Evolutionary conservation across 2,329 filamentous ascomycete genomes (phyloP).

Genomic region (Ophiostoma ulmi): DNA sequence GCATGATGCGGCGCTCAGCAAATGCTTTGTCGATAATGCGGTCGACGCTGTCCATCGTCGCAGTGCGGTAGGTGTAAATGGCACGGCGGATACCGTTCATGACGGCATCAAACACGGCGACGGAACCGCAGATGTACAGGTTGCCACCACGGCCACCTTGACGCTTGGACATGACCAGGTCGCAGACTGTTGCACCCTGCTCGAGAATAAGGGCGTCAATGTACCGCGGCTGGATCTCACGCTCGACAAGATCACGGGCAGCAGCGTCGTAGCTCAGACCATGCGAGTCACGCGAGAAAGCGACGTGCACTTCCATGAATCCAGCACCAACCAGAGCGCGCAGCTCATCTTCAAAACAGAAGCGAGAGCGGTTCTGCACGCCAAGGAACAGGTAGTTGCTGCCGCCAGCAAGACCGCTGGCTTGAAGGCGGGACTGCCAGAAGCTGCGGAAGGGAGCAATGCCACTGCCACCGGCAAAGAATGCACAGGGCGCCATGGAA

Average conservation of each 20-base stretch:
- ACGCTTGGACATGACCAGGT: slow-evolving; percentile 53
- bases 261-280: slow-evolving; percentile 44
- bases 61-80: slow-evolving; percentile 48
- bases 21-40: slow-evolving; percentile 49
- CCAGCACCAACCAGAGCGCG: slow-evolving; percentile 43
- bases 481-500: slow-evolving; percentile 46
- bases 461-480: slow-evolving; percentile 51
- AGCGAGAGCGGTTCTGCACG: slow-evolving; percentile 49
- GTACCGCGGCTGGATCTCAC: slow-evolving; percentile 46
- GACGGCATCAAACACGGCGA: slow-evolving; percentile 49
- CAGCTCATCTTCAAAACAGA: slow-evolving; percentile 47
- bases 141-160: slow-evolving; percentile 47
- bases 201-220: slow-evolving; percentile 50
- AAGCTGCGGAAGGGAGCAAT: slow-evolving; percentile 52
- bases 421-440: slow-evolving; percentile 43
- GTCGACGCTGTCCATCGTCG: slow-evolving; percentile 49
- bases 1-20: slow-evolving; percentile 52
- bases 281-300: slow-evolving; percentile 47
- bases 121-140: slow-evolving; percentile 47
- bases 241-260: slow-evolving; percentile 44
- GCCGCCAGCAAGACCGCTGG: slow-evolving; percentile 36
- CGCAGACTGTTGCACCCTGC: slow-evolving; percentile 47
- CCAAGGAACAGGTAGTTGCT: slow-evolving; percentile 48
- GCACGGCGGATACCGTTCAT: slow-evolving; percentile 53
- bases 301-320: slow-evolving; percentile 48